Base-by-base conservation (phyloP, 176 grass and related monocot species). In the Triticum dicoccoides region DNA sequence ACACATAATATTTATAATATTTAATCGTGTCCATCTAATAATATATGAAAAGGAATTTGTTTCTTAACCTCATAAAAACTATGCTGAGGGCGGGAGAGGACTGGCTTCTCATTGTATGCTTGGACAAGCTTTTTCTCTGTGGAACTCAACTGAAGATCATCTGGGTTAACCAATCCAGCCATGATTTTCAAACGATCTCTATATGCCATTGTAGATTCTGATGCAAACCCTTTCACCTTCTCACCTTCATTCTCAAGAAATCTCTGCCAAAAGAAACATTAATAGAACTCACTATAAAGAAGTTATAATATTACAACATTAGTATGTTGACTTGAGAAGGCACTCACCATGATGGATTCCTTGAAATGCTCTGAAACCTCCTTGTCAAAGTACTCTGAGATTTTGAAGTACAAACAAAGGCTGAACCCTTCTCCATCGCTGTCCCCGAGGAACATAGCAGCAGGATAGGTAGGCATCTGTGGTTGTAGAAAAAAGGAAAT, bases 61-160 rank as follows among this genome's bases (percentile, higher is more conserved):
- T 77, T 45, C 14, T 72, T 63, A 87, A 98, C 96, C 93, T 85
- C 87, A 17, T 90, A 96, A 80, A 98, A 98, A 75, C 72, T 90
- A 82, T 98, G 97, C 58, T 98, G 97, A 67, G 97, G 94, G 12
- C 94, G 94, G 54, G 97, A 98, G 15, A 98, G 97, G 27, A 98
- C 97, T 67, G 97, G 97, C 72, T 98, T 98, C 81, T 94, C 97
- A 5, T 98, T 98, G 69, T 98, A 98, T 73, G 97, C 91, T 51
- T 91, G 92, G 45, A 98, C 86, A 69, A 96, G 92, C 85, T 98
- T 98, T 77, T 63, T 96, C 80, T 98, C 94, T 1, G 97, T 89
- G 54, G 89, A 84, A 80, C 97, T 80, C 80, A 98, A 86, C 32
- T 91, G 79, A 27, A 98, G 90, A 54, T 98, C 94, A 58, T 98